Evolutionary conservation across 257 asterid genomes (phyloP).

Genomic region (Ilex aquifolium): DNA sequence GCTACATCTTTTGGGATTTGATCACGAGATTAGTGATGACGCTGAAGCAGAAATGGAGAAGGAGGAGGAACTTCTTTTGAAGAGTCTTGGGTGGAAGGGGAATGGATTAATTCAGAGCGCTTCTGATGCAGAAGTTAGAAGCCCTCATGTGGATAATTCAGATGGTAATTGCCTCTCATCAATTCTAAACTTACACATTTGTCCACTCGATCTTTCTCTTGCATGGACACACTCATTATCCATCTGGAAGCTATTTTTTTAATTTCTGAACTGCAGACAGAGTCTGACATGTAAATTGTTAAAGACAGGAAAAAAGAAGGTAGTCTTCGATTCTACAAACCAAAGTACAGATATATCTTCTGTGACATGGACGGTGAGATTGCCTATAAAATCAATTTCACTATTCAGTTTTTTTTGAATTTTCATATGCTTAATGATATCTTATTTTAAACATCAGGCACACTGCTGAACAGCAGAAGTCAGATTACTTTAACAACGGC

Average conservation of each 20-base stretch:
- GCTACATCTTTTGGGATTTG: slow-evolving; percentile 94
- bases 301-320: slow-evolving; percentile 99
- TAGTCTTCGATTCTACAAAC: slow-evolving; percentile 91
- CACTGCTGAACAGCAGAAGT: slow-evolving; percentile 96
- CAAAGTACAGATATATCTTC: slow-evolving; percentile 81
- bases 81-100: slow-evolving; percentile 91
- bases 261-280: slow-evolving; percentile 43
- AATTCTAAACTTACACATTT: background rate
- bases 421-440: slow-evolving; percentile 1
- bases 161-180: slow-evolving; percentile 52
- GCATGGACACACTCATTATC: background rate
- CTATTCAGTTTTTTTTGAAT: background rate
- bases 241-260: slow-evolving; percentile 29
- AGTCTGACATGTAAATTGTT: slow-evolving; percentile 58
- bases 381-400: background rate
- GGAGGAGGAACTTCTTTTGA: slow-evolving; percentile 70
- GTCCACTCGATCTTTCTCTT: background rate
- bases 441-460: slow-evolving; percentile 36
- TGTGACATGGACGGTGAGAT: slow-evolving; percentile 98
- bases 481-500: slow-evolving; percentile 64
- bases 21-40: slow-evolving; percentile 91
- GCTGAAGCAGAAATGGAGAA: slow-evolving; percentile 98
- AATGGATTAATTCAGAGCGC: slow-evolving; percentile 90
- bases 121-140: slow-evolving; percentile 48
- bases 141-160: slow-evolving; percentile 30